phyloP scores from a whole-genome alignment of 345 rosid genomes.

The Eucalyptus marginata region DNA sequence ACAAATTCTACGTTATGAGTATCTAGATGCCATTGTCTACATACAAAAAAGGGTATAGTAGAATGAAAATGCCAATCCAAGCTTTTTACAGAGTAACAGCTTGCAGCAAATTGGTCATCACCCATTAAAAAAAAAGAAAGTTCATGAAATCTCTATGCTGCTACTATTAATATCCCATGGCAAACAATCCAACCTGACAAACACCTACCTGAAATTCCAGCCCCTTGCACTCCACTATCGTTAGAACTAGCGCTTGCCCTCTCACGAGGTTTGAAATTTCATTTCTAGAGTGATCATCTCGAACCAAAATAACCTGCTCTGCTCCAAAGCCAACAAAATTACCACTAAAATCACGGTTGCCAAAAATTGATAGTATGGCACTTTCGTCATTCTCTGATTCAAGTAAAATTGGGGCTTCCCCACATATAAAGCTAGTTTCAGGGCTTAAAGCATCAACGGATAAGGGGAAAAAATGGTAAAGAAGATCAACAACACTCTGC shows the following conservation, averaged over 20 bases:
- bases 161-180: not conserved
- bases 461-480: slow-evolving; percentile 24
- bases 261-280: not conserved
- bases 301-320: slow-evolving; percentile 1
- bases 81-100: not conserved
- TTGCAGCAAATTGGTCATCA: not conserved
- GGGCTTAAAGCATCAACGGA: slow-evolving; percentile 18
- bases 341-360: not conserved
- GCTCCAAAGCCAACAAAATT: not conserved
- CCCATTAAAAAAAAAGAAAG: too few relatives aligned
- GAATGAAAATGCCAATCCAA: not conserved
- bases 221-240: slow-evolving; percentile 1
- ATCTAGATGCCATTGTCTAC: not conserved
- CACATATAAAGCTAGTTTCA: slow-evolving; percentile 24
- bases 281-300: not conserved
- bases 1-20: not conserved
- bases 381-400: slow-evolving; percentile 13
- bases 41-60: not conserved
- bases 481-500: slow-evolving; percentile 38
- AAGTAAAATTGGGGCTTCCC: slow-evolving; percentile 41
- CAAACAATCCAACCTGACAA: not conserved
- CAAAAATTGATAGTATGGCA: slow-evolving; percentile 6
- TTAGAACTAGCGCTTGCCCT: not conserved
- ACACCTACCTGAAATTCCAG: slow-evolving; percentile 1
- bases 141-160: not conserved